Conservation (phyloP, 129 eudicot genomes). For the Pulicaria dysenterica region DNA sequence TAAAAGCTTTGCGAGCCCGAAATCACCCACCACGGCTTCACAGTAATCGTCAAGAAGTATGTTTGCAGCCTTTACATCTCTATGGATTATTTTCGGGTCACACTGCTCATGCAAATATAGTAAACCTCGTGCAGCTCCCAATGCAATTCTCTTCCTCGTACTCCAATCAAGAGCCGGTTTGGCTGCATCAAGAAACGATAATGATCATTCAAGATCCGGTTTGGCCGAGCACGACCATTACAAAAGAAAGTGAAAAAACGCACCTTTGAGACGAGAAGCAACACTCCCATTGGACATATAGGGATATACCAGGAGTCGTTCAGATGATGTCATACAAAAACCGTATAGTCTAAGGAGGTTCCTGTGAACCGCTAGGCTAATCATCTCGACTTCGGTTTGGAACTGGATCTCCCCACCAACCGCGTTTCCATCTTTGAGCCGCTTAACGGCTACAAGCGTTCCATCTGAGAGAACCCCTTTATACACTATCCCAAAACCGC, state of each 20-base stretch:
- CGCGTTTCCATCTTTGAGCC: constrained; percentile 81
- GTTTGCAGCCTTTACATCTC: constrained; percentile 98
- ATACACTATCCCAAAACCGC: constrained; percentile 92
- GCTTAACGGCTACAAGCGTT: constrained; percentile 85
- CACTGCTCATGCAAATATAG: constrained; percentile 94
- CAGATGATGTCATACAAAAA: constrained; percentile 73
- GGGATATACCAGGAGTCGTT: constrained; percentile 83
- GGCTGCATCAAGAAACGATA: constrained; percentile 45
- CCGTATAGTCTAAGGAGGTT: constrained; percentile 90
- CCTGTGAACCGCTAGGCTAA: constrained; percentile 91
- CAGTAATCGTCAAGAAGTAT: constrained; percentile 86
- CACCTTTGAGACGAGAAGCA: constrained; percentile 96
- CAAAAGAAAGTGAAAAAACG: neutral
- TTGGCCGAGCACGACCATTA: neutral
- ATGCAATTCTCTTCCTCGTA: constrained; percentile 77
- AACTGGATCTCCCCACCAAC: constrained; percentile 86
- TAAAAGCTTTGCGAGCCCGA: constrained; percentile 93
- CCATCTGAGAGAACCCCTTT: constrained; percentile 87
- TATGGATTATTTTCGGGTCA: constrained; percentile 93
- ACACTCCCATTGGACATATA: constrained; percentile 98
- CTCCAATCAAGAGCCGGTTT: constrained; percentile 94
- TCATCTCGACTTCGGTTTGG: constrained; percentile 97
- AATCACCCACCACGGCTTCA: constrained; percentile 98
- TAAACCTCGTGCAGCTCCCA: constrained; percentile 92
- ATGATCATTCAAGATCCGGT: neutral